Evolutionary conservation across 2,329 filamentous ascomycete species (phyloP).

Genomic region (Fusarium palustre): DNA sequence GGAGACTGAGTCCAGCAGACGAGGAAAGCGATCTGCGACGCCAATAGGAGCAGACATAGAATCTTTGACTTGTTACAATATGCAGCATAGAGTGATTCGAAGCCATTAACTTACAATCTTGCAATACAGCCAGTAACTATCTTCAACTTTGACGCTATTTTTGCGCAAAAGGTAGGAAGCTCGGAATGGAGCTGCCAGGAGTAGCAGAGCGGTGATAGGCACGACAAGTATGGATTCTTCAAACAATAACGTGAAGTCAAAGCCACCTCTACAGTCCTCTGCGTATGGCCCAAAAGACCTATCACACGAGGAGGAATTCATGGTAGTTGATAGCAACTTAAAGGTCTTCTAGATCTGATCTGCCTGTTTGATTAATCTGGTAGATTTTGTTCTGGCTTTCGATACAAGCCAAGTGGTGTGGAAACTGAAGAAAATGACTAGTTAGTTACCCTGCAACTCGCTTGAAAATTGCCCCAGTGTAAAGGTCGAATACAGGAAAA

Average conservation of each 20-base stretch:
- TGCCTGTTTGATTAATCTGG: background rate
- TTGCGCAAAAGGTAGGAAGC: slow-evolving; percentile 34
- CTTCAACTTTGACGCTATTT: slow-evolving; percentile 35
- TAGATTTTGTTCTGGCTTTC: background rate
- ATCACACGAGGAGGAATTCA: slow-evolving; percentile 29
- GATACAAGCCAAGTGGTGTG: background rate
- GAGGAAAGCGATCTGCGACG: slow-evolving; percentile 27
- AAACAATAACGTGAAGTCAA: slow-evolving; percentile 63
- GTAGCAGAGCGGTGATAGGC: slow-evolving; percentile 44
- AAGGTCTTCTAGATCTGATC: background rate
- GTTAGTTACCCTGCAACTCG: slow-evolving; percentile 1
- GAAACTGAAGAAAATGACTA: background rate
- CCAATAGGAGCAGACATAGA: slow-evolving; percentile 19
- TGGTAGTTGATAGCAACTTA: background rate
- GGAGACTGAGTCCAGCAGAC: slow-evolving; percentile 23
- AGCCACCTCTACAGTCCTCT: slow-evolving; percentile 53
- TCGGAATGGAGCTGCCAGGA: slow-evolving; percentile 46
- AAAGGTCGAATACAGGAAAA: background rate
- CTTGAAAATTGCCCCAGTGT: background rate
- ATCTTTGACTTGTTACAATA: slow-evolving; percentile 26
- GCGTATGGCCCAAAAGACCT: slow-evolving; percentile 40
- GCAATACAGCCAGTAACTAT: slow-evolving; percentile 31
- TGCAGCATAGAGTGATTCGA: background rate
- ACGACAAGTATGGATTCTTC: slow-evolving; percentile 51
- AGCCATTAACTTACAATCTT: slow-evolving; percentile 34